Base-by-base conservation (phyloP, 1,284 basidiomycete genomes). In the Sporisorium graminicola region DNA sequence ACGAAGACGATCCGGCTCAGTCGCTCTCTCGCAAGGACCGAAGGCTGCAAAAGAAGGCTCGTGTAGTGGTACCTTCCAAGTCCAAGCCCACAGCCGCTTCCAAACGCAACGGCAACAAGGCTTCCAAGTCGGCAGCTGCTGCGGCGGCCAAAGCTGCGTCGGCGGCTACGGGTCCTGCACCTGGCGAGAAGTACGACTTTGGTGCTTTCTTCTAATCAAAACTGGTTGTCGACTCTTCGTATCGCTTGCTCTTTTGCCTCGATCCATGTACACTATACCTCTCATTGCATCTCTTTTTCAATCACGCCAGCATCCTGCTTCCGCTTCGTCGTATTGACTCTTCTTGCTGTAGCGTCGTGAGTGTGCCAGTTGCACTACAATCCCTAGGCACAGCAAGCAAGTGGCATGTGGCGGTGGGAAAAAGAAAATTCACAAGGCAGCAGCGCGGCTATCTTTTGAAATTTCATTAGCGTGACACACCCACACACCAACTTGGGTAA, bases 171-270 rank as follows among this genome's bases (percentile, higher is more conserved):
- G 73, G 77, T 13, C 79, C 80, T 33, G 73, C 71, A 18, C 80
- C 80, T 22, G 80, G 80, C 18, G 79, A 82, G 18, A 77, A 75
- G 53, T 82, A 78, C 56, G 79, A 82, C 57, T 78, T 82, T 58
- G 72, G 74, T 44, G 74, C 74, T 2, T 78, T 81, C 73, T 82
- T 82, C 63, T 80, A 37, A 35, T 50, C 13, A 35, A 47, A n/a
- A n/a, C n/a, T n/a, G n/a, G n/a, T n/a, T n/a, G n/a, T n/a, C n/a
- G n/a, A 29, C 20, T n/a, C 10, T 27, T 40, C 27, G 49, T 55
- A 51, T 42, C 22, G 33, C 37, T 40, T 22, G 35, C 26, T n/a
- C 16, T 16, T 35, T 26, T 64, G 62, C 53, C 58, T 64, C 33
- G 58, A 50, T 61, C 44, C 52, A 60, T 65, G 67, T 70, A 70